phyloP scores from a whole-genome alignment of 371 early-diverging fungal genomes.

The Syncephalastrum racemosum region DNA sequence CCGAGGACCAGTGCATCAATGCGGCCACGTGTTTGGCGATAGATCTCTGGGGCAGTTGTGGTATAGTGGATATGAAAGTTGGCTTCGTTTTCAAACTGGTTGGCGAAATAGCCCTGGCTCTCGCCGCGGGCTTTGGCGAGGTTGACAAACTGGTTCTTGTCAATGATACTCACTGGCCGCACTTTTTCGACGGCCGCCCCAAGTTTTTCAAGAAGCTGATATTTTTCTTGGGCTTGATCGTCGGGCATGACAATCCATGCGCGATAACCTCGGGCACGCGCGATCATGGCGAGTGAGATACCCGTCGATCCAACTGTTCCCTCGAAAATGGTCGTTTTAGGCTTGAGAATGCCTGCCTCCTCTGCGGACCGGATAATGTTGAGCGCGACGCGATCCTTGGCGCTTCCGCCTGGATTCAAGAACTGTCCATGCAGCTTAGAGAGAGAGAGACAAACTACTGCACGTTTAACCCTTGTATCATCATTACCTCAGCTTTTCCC shows the following conservation, averaged over 20 bases:
- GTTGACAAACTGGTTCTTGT: conserved; percentile 90
- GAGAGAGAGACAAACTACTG: neutral
- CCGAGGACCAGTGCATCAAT: conserved; percentile 87
- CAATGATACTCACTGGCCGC: conserved; percentile 90
- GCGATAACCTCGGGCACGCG: conserved; percentile 82
- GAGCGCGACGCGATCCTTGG: conserved; percentile 93
- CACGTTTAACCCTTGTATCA: neutral
- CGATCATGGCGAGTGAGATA: conserved; percentile 82
- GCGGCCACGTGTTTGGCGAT: conserved; percentile 65
- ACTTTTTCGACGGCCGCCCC: conserved; percentile 93
- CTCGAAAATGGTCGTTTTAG: conserved; percentile 82
- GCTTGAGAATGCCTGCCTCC: conserved; percentile 53
- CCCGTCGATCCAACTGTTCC: conserved; percentile 93
- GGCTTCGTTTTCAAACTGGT: conserved; percentile 93
- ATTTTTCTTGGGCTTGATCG: conserved; percentile 91
- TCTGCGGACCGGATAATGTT: conserved; percentile 85
- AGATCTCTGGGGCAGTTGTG: conserved; percentile 91
- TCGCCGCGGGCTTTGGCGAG: conserved; percentile 77
- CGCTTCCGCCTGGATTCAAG: conserved; percentile 91
- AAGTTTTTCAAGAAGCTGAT: conserved; percentile 75
- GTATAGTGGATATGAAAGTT: conserved; percentile 81
- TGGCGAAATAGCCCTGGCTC: conserved; percentile 71
- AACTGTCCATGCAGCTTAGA: conserved; percentile 54
- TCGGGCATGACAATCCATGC: conserved; percentile 97
- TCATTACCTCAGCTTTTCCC: conserved; percentile 5